Percentiles rank a stretch among this genome's conserved stretches.
phyloP scores from a whole-genome alignment of 2,329 filamentous ascomycete species.

The Bipolaris victoriae region DNA sequence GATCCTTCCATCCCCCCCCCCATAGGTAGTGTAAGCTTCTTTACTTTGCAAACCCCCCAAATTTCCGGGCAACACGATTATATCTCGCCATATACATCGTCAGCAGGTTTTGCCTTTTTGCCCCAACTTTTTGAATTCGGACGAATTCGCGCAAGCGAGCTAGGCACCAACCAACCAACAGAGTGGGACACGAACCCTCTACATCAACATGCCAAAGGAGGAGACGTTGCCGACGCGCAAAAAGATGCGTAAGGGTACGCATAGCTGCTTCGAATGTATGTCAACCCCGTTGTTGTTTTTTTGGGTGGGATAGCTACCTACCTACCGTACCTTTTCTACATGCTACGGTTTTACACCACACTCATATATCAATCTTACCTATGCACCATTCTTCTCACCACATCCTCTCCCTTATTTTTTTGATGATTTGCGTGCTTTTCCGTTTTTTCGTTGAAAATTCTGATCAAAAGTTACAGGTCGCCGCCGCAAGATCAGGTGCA shows the following conservation, averaged over 20 bases:
- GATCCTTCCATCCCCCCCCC: background rate
- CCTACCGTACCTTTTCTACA: background rate
- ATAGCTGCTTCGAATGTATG: slow-evolving; percentile 55
- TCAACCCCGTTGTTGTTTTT: slow-evolving; percentile 20
- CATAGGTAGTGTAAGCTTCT: background rate
- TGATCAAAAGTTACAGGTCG: slow-evolving; percentile 48
- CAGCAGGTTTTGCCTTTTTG: slow-evolving; percentile 10
- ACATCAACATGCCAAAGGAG: slow-evolving; percentile 46
- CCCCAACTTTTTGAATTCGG: slow-evolving; percentile 15
- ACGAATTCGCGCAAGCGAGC: slow-evolving; percentile 28
- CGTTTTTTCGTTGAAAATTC: slow-evolving; percentile 11
- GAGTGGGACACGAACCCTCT: slow-evolving; percentile 11
- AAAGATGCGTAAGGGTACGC: slow-evolving; percentile 54
- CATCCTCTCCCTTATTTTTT: background rate
- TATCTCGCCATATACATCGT: slow-evolving; percentile 14
- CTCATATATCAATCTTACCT: slow-evolving; percentile 5
- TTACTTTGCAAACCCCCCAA: background rate
- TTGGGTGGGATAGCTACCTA: slow-evolving; percentile 4
- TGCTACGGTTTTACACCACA: slow-evolving; percentile 4
- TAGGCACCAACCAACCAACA: slow-evolving; percentile 6
- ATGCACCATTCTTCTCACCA: slow-evolving; percentile 9
- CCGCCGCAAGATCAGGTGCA: slow-evolving; percentile 58
- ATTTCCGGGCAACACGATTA: slow-evolving; percentile 1
- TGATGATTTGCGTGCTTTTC: slow-evolving; percentile 3
- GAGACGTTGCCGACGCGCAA: slow-evolving; percentile 44